phyloP scores from a whole-genome alignment of 1,139 yeast genomes.

The Suhomyces maxii region DNA sequence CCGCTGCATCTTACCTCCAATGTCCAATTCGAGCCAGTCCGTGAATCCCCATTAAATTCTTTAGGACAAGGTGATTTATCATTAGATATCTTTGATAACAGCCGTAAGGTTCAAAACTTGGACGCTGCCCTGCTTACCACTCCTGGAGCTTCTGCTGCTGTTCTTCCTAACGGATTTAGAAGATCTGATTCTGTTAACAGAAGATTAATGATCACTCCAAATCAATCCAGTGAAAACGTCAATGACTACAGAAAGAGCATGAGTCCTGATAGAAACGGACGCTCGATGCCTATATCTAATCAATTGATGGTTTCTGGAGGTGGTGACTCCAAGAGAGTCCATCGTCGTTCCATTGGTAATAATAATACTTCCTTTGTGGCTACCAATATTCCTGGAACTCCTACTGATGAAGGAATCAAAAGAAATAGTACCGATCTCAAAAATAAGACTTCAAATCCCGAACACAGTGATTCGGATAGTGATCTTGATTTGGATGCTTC shows the following conservation, averaged over 20 bases:
- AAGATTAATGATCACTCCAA: constrained; percentile 18
- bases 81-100: constrained; percentile 51
- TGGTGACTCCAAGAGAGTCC: constrained; percentile 21
- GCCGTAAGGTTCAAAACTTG: constrained; percentile 4
- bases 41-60: constrained; percentile 57
- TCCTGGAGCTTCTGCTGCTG: constrained; percentile 7
- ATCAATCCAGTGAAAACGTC: constrained; percentile 22
- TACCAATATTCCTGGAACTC: neutral
- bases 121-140: constrained; percentile 11
- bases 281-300: constrained; percentile 15
- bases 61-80: constrained; percentile 74
- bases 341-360: constrained; percentile 21
- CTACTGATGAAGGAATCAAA: constrained; percentile 11
- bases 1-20: constrained; percentile 21
- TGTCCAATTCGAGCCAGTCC: constrained; percentile 58
- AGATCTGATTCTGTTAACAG: constrained; percentile 12
- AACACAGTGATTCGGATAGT: constrained; percentile 11
- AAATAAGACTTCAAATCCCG: constrained; percentile 6
- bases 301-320: constrained; percentile 19
- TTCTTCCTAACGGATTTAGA: constrained; percentile 4
- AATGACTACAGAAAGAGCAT: constrained; percentile 17
- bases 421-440: constrained; percentile 9
- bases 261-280: constrained; percentile 23
- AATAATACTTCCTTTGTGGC: neutral
- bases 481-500: constrained; percentile 16